Evolutionary conservation across 257 asterid species (phyloP), one percentile per base, ranked within the genome.

Genomic region (Primulina huaijiensis): DNA sequence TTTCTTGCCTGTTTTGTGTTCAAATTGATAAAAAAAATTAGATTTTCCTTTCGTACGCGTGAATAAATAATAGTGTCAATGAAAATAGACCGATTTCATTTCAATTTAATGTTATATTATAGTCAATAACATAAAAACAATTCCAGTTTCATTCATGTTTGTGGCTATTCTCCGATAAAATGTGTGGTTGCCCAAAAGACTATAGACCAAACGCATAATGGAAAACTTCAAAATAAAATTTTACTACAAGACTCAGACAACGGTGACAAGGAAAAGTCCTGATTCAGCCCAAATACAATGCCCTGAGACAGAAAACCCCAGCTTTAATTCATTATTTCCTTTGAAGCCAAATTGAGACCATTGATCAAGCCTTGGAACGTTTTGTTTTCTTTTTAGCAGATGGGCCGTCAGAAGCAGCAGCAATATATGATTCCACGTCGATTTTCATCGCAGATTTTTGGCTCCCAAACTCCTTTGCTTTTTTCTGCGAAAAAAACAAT

Each of bases 401-500:
- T 55, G 67, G 58, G 60, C 56, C 64, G 30, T 76, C 79, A 8
- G 91, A 60, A 61, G 80, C 74, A 61, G 80, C 72, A 46, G 96
- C 92, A 74, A 92, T 85, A 59, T 81, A 92, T 5, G 82, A 67
- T 60, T 75, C 75, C 4, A 93, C 88, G 61, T 88, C 90, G 16
- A 92, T 87, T 67, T 87, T 88, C 82, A 83, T 95, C 4, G 60
- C 75, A 14, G 89, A 77, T 75, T 76, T 85, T 72, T 73, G 82
- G 81, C 43, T 84, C 64, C 83, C 74, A 5, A 83, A 81, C 79
- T 90, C 93, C 88, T 88, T 87, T 0, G 87, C 82, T 74, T 90
- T 88, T 77, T 79, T 80, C 98, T 90, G 90, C 80, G 82, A 30
- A 40, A 43, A 62, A 35, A 62, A 64, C 29, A 33, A 21, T 19